Evolutionary conservation across 345 rosid species (phyloP), one percentile per base, ranked within the genome.

Genomic region (Aquilaria yunnanensis): DNA sequence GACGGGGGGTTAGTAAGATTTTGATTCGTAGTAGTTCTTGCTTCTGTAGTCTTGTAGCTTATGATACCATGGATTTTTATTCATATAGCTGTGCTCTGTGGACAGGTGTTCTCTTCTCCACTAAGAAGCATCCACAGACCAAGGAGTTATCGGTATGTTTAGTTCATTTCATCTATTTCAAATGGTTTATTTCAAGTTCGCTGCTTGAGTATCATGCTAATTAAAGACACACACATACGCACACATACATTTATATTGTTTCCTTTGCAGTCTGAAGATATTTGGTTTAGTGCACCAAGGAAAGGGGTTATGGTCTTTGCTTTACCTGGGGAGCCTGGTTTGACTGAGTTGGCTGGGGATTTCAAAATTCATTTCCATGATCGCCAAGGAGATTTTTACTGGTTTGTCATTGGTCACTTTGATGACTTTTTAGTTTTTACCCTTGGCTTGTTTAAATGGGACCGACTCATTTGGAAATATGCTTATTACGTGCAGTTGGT

Each of bases 231-330:
- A 23, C 23, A 23, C 23, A 23, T 23, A 23, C 23, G 1, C 23
- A 23, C 23, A 23, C 23, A 23, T 23, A 23, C 23, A 23, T 23
- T 0, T 23, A 23, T 37, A 9, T 3, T 37, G 43, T 37, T 37
- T 49, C 6, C 67, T 70, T 64, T 56, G 62, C 83, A 89, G 96
- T 77, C 96, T 4, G 96, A 89, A 78, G 93, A 89, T 69, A 81
- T 76, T 68, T 89, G 96, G 96, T 89, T 89, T 76, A 83, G 80
- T 65, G 93, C 96, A 23, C 96, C 96, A 33, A 86, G 82, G 78
- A 89, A 89, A 80, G 96, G 96, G 58, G 81, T 89, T 54, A 84
- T 86, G 91, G 93, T 89, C 69, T 89, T 89, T 77, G 89, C 96
- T 60, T 46, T 89, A 71, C 96, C 96, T 0, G 96, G 96, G 66